Conservation (phyloP, 257 asterid genomes). For the Oldenlandia corymbosa region DNA sequence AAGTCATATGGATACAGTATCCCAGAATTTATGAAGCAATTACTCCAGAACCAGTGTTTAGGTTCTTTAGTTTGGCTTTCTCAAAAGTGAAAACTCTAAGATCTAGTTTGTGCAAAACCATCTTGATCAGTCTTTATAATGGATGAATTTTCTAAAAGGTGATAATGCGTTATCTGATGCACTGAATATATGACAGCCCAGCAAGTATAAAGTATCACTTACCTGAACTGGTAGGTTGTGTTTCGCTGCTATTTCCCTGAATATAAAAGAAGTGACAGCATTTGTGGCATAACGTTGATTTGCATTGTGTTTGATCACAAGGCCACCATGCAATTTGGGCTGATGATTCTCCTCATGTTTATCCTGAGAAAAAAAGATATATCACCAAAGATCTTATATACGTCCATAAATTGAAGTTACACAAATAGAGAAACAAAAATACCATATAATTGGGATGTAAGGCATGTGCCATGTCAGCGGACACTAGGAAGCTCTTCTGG, state of each 20-base stretch:
- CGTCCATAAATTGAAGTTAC: background rate
- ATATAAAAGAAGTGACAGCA: conserved; percentile 78
- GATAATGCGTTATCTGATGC: background rate
- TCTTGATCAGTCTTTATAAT: background rate
- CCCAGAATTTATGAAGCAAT: background rate
- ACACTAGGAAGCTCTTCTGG: conserved; percentile 85
- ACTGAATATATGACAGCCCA: background rate
- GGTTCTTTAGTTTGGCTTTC: background rate
- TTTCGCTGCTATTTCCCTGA: conserved; percentile 75
- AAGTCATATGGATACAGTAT: background rate
- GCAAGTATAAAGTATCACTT: background rate
- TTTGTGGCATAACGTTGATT: conserved; percentile 95
- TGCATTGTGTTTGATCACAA: conserved; percentile 87
- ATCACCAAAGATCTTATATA: conserved; percentile 3
- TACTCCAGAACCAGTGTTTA: background rate
- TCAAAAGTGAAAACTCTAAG: background rate
- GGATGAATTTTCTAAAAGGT: background rate
- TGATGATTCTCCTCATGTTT: conserved; percentile 96
- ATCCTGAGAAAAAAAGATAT: conserved; percentile 48
- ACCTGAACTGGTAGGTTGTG: conserved; percentile 89
- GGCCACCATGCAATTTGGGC: conserved; percentile 92
- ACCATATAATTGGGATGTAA: conserved; percentile 94
- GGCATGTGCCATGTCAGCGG: conserved; percentile 99
- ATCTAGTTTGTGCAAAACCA: background rate
- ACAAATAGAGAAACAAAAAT: conserved; percentile 12